A percentile compares a stretch with the other conserved stretches of the same genome.
phyloP scores from a whole-genome alignment of 306 rosid genomes.

The Canavalia gladiata region DNA sequence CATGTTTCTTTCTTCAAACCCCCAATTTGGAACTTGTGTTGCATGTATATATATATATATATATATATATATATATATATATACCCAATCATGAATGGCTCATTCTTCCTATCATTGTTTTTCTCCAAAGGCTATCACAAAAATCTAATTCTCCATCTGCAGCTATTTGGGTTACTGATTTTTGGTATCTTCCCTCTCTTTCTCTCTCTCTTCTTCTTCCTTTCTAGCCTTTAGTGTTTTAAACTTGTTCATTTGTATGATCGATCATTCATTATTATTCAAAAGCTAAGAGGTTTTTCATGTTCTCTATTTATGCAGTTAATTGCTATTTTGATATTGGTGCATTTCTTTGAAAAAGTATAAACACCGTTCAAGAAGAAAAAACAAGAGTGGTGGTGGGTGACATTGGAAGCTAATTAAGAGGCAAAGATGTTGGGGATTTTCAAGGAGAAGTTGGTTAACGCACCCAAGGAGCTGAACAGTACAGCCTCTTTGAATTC shows the following conservation, averaged over 20 bases:
- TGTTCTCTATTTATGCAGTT: slow-evolving; percentile 44
- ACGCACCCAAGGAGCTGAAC: slow-evolving; percentile 88
- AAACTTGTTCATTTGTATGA: neutral
- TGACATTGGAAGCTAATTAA: neutral
- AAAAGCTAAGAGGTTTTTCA: slow-evolving; percentile 5
- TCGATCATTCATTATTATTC: neutral
- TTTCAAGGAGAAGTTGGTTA: slow-evolving; percentile 77
- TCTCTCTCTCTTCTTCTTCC: neutral
- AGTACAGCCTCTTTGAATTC: slow-evolving; percentile 73
- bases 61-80: neutral
- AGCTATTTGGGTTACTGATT: slow-evolving; percentile 28
- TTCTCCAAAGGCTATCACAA: slow-evolving; percentile 7
- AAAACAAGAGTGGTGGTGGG: neutral
- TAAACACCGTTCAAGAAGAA: neutral
- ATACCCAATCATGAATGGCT: slow-evolving; percentile 9
- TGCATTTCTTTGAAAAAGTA: slow-evolving; percentile 48
- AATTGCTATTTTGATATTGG: slow-evolving; percentile 41
- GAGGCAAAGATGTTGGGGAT: slow-evolving; percentile 76
- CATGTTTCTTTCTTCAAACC: neutral
- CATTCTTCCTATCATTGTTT: slow-evolving; percentile 37
- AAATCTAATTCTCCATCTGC: slow-evolving; percentile 33
- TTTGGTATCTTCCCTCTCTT: slow-evolving; percentile 28
- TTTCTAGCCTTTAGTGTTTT: too few relatives aligned
- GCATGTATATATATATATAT: slow-evolving; percentile 37
- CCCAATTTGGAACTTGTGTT: neutral